Base-by-base conservation (phyloP, 768 basidiomycete species). In the Amanita fuliginea region DNA sequence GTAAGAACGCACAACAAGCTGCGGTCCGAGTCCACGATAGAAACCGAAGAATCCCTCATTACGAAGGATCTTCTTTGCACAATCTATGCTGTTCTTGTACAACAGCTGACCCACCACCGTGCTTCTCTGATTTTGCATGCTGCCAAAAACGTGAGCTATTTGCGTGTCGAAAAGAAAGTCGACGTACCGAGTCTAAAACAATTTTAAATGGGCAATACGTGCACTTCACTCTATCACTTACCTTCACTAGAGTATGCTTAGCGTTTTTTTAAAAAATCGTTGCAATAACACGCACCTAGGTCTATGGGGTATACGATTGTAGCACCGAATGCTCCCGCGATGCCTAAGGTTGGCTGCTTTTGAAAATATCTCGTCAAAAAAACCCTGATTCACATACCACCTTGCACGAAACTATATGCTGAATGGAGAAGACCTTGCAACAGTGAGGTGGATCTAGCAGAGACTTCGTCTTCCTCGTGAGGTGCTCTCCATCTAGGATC, bases 251-350 rank as follows among this genome's bases (percentile, higher is more conserved):
- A 54, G 54, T 16, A 21, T 44, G 48, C 43, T 64, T 8, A 34
- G 48, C 42, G 47, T 37, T 14, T 22, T 6, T n/a, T 33, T 14
- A 2, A 21, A 24, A 22, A 1, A 37, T 18, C 26, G 34, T 40
- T 4, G 36, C 43, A 24, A 47, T 28, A 34, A 45, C 22, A 78
- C 82, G 70, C 58, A 84, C 83, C 88, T 71, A 89, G 76, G 67
- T 92, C 93, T 60, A 95, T 97, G 21, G 95, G 95, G 65, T 98
- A 97, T 10, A 98, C 95, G 35, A 91, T 88, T n/a, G 91, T 95
- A 9, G 95, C 96, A 43, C 96, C 96, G 53, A 93, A 75, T 32
- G 90, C 90, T 49, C 96, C 96, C 40, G 95, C 92, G 52, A 95
- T 61, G 61, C 95, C 85, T 86, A 55, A 18, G 55, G n/a, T 19